Conservation (phyloP, 257 asterid species). For the Gentiana macrophylla region DNA sequence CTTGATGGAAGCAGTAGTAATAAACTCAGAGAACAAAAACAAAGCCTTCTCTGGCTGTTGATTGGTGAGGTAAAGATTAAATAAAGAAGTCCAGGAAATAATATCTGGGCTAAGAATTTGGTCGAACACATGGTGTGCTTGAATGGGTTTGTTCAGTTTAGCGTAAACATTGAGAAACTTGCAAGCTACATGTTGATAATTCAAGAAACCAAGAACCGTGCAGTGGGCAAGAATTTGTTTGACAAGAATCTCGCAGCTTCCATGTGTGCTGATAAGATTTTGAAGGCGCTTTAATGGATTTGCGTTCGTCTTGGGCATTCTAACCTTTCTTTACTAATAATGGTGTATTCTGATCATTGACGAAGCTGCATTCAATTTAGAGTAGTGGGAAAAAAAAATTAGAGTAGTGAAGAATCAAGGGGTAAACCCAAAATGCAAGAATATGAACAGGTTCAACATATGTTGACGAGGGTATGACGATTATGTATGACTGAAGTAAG, state of each 20-base stretch:
- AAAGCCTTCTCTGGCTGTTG: constrained; percentile 44
- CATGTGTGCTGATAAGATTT: constrained; percentile 26
- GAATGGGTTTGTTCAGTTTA: constrained; percentile 26
- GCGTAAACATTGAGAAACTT: constrained; percentile 34
- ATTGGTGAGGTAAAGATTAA: constrained; percentile 39
- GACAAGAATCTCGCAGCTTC: constrained; percentile 23
- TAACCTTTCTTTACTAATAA: too few relatives aligned
- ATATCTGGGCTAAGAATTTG: constrained; percentile 45
- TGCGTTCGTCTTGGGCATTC: too few relatives aligned
- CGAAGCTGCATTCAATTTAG: too few relatives aligned
- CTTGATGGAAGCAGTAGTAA: constrained; percentile 21
- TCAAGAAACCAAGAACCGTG: constrained; percentile 27
- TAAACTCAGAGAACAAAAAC: constrained; percentile 25
- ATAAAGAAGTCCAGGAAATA: constrained; percentile 57
- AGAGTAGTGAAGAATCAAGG: too few relatives aligned
- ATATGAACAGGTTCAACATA: too few relatives aligned
- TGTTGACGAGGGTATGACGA: too few relatives aligned
- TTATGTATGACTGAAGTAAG: too few relatives aligned
- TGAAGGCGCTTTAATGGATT: constrained; percentile 10
- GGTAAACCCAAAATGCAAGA: too few relatives aligned
- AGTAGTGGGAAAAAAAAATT: too few relatives aligned
- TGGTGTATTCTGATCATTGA: too few relatives aligned
- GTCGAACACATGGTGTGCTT: constrained; percentile 40
- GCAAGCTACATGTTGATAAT: constrained; percentile 31
- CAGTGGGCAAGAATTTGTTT: constrained; percentile 44